Conservation (phyloP, 345 rosid genomes). For the Melaleuca quinquenervia region DNA sequence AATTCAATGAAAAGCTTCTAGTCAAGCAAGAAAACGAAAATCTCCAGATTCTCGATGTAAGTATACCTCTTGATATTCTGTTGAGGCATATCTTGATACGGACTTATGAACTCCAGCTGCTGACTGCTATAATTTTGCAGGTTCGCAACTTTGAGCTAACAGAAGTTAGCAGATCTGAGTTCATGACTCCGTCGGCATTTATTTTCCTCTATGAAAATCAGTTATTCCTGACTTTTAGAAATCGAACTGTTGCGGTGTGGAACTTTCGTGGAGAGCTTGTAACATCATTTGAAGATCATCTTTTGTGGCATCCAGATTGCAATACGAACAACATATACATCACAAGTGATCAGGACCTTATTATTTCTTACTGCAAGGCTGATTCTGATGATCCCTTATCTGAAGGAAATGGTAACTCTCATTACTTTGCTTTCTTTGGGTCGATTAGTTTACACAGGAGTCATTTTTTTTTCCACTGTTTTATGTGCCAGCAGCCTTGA, state of each 20-base stretch:
- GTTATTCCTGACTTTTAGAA: constrained; percentile 43
- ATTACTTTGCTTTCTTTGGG: not conserved
- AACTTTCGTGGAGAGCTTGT: constrained; percentile 60
- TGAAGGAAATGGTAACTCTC: constrained; percentile 46
- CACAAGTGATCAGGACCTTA: constrained; percentile 66
- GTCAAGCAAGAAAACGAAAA: constrained; percentile 58
- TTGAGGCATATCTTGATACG: not conserved
- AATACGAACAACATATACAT: constrained; percentile 66
- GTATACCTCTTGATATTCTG: not conserved
- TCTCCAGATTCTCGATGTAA: constrained; percentile 59
- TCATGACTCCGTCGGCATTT: constrained; percentile 48
- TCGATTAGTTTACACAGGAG: not conserved
- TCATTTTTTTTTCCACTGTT: not conserved
- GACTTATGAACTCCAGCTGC: not conserved
- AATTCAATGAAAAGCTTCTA: constrained; percentile 55
- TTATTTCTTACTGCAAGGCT: constrained; percentile 70
- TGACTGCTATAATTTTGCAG: constrained; percentile 11
- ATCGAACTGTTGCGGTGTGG: constrained; percentile 67
- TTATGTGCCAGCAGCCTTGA: not conserved
- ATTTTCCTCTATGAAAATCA: constrained; percentile 49
- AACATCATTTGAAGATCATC: constrained; percentile 56
- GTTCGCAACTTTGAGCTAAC: constrained; percentile 39
- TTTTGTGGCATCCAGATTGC: constrained; percentile 70
- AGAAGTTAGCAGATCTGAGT: constrained; percentile 39
- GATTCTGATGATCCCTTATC: constrained; percentile 40